phyloP scores from a whole-genome alignment of 768 basidiomycete genomes.

The Mycena alexandri region DNA sequence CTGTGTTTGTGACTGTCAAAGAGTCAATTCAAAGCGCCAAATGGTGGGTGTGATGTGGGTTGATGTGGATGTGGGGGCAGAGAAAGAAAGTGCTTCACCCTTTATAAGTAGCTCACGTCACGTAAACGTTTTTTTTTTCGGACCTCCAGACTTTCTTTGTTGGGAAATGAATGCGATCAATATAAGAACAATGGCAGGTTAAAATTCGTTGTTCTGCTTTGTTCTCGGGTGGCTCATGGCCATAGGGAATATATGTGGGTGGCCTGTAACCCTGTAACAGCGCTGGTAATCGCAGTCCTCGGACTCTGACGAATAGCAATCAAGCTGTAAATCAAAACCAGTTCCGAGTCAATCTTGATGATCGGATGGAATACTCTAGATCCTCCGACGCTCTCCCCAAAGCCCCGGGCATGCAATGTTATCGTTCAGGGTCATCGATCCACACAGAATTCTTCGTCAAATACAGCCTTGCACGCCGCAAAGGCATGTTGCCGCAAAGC shows the following conservation, averaged over 20 bases:
- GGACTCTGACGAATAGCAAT: not conserved
- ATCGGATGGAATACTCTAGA: constrained; percentile 28
- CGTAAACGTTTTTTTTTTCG: constrained; percentile 26
- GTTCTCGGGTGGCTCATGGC: constrained; percentile 12
- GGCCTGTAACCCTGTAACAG: no score
- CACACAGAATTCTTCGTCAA: no score
- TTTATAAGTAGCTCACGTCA: constrained; percentile 36
- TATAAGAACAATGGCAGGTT: constrained; percentile 25
- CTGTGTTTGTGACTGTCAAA: constrained; percentile 23
- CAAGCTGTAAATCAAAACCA: constrained; percentile 11
- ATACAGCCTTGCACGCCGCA: no score
- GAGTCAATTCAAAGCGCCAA: constrained; percentile 15
- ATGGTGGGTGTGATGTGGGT: constrained; percentile 27
- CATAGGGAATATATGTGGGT: no score
- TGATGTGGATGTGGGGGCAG: constrained; percentile 17
- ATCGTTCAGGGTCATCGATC: no score
- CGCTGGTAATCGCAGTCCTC: constrained; percentile 15
- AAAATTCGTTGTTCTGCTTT: constrained; percentile 15
- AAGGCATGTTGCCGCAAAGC: no score
- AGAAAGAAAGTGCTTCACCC: constrained; percentile 5
- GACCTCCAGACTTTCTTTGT: constrained; percentile 22
- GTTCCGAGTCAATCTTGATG: constrained; percentile 9
- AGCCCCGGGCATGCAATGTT: no score
- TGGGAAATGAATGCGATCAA: constrained; percentile 29
- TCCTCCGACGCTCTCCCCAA: not conserved